Evolutionary conservation across 2,329 filamentous ascomycete species (phyloP).

Genomic region (Ophidiomyces ophidiicola): DNA sequence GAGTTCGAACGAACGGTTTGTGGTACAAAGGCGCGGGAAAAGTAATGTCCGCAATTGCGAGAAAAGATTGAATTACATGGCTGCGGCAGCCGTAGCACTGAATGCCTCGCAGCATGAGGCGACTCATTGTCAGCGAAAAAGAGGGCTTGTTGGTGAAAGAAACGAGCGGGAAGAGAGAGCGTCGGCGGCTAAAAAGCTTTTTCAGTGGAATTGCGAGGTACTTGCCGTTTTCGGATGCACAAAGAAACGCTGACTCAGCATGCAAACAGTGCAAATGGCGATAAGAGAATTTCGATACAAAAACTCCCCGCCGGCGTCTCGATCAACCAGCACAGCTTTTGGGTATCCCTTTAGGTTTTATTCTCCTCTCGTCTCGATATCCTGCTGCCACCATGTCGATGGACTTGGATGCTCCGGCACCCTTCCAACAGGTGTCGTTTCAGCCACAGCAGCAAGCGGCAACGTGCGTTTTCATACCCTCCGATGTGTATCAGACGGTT

Average conservation of each 20-base stretch:
- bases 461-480: conserved; percentile 38
- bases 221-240: conserved; percentile 5
- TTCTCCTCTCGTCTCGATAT: no score
- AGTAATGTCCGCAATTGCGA: conserved; percentile 21
- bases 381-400: conserved; percentile 42
- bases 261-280: conserved; percentile 14
- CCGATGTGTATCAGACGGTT: background rate
- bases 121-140: conserved; percentile 21
- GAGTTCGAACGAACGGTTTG: conserved; percentile 7
- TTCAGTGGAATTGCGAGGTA: conserved; percentile 3
- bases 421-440: conserved; percentile 31
- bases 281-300: conserved; percentile 11
- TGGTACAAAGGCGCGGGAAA: conserved; percentile 16
- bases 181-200: conserved; percentile 5
- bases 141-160: background rate
- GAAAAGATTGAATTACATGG: conserved; percentile 22
- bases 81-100: conserved; percentile 23
- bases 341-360: background rate
- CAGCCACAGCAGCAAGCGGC: conserved; percentile 35
- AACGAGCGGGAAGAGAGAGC: background rate
- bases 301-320: background rate
- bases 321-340: background rate
- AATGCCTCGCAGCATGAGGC: conserved; percentile 23
- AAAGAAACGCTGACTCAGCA: conserved; percentile 5
- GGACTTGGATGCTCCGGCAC: conserved; percentile 47